Percentiles rank a stretch among this genome's conserved stretches.
Conservation (phyloP, 352 stramenopile genomes). For the Pythium volutum region DNA sequence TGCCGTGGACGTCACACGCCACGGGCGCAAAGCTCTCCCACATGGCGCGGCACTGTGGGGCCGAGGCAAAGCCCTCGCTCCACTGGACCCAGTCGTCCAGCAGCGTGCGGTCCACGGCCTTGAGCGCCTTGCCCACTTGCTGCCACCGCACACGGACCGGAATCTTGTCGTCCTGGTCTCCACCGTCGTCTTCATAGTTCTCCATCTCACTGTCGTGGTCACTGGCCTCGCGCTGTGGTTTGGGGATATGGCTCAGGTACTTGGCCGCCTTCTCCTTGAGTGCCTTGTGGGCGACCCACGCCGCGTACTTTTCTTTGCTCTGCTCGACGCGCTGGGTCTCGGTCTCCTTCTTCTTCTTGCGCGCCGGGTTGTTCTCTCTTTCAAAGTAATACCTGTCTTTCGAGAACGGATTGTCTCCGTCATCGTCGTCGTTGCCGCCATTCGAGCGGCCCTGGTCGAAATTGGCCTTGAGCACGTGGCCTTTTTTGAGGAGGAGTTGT, state of each 20-base stretch:
- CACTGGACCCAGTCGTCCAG: slow-evolving; percentile 83
- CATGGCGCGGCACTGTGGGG: slow-evolving; percentile 56
- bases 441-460: slow-evolving; percentile 31
- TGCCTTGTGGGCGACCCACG: slow-evolving; percentile 79
- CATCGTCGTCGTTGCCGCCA: slow-evolving; percentile 34
- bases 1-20: slow-evolving; percentile 87
- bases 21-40: slow-evolving; percentile 87
- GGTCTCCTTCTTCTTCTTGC: slow-evolving; percentile 48
- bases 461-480: slow-evolving; percentile 72
- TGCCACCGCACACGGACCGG: slow-evolving; percentile 51
- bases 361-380: slow-evolving; percentile 52
- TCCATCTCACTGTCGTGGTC: slow-evolving; percentile 33
- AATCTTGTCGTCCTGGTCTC: slow-evolving; percentile 32
- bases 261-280: slow-evolving; percentile 73
- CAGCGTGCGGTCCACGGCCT: slow-evolving; percentile 82
- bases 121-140: slow-evolving; percentile 86
- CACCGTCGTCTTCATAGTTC: slow-evolving; percentile 25
- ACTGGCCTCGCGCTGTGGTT: slow-evolving; percentile 25
- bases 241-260: slow-evolving; percentile 65
- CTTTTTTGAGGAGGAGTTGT: slow-evolving; percentile 69
- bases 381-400: slow-evolving; percentile 77
- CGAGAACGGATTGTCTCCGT: slow-evolving; percentile 51
- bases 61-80: slow-evolving; percentile 59
- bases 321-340: slow-evolving; percentile 47
- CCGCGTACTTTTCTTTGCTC: slow-evolving; percentile 68